Base-by-base conservation (phyloP, 441 rosid species). In the Corymbia calophylla region DNA sequence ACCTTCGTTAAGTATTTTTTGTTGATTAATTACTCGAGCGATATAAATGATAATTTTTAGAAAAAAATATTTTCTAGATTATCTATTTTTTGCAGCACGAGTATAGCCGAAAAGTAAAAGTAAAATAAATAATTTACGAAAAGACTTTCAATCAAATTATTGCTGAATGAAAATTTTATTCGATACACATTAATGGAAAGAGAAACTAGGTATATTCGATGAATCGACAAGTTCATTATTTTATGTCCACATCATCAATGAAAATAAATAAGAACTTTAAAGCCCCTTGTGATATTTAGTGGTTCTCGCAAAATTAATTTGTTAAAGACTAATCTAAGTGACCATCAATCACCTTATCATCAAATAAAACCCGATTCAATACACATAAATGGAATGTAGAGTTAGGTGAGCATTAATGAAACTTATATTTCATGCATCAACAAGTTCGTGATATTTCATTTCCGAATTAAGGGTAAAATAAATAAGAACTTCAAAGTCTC, bases 341-440 rank as follows among this genome's bases (percentile, higher is more conserved):
- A 1, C 0, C 6, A 64, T 10, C 25, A 13, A 6, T 60, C 32
- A 1, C 32, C 0, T 9, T 2, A 0, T 4, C 7, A 58, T 64
- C 3, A 5, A 3, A n/a, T n/a, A 5, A n/a, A 4, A 15, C 31
- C 6, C 27, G 3, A 66, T 7, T 14, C 0, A 1, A 66, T 66
- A 2, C 73, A 16, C 1, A 0, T 64, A n/a, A 64, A 15, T n/a
- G 3, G 21, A 31, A 66, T 16, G 0, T 6, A 66, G 17, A n/a
- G 73, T 66, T 31, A n/a, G 73, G 73, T 66, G 21, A 2, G 80
- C 47, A 68, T 68, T 32, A 32, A 32, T 68, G 23, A 18, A 32
- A 32, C 39, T 8, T 5, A 18, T 31, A 66, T n/a, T 66, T 4
- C 5, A 16, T 7, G 11, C 73, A 66, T 66, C 19, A 4, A 66